Conservation (phyloP, 139 green algal species). For the Coelastrella sp. region DNA sequence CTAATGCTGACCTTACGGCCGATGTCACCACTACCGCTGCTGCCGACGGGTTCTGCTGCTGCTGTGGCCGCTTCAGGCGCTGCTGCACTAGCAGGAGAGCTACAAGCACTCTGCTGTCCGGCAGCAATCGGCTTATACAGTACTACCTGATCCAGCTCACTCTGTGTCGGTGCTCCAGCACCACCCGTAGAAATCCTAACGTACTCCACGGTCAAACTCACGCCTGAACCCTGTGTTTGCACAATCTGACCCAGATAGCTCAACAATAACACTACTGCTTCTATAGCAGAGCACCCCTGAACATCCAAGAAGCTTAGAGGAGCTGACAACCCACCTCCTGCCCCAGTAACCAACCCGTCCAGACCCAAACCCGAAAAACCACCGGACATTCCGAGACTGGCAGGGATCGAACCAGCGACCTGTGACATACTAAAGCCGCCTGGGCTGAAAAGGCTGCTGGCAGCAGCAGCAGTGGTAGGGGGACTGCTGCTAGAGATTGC, state of each 20-base stretch:
- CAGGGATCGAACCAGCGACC: not conserved
- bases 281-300: slow-evolving; percentile 24
- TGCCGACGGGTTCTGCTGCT: not conserved
- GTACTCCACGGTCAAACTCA: not conserved
- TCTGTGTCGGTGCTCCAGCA: not conserved
- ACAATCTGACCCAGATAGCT: slow-evolving; percentile 41
- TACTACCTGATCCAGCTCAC: not conserved
- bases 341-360: not conserved
- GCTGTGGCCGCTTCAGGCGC: not conserved
- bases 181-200: slow-evolving; percentile 4
- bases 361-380: not conserved
- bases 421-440: not conserved
- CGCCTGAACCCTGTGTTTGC: not conserved
- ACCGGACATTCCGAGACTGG: not conserved
- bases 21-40: not conserved
- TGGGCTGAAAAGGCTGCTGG: not conserved
- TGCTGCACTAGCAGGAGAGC: not conserved
- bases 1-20: not conserved
- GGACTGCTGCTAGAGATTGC: slow-evolving; percentile 1
- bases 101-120: too few species aligned
- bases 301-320: slow-evolving; percentile 29
- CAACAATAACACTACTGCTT: slow-evolving; percentile 25
- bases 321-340: not conserved
- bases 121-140: not conserved
- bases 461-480: not conserved